Conservation (phyloP, 73 alveolate species). For the Paramecium caudatum region DNA sequence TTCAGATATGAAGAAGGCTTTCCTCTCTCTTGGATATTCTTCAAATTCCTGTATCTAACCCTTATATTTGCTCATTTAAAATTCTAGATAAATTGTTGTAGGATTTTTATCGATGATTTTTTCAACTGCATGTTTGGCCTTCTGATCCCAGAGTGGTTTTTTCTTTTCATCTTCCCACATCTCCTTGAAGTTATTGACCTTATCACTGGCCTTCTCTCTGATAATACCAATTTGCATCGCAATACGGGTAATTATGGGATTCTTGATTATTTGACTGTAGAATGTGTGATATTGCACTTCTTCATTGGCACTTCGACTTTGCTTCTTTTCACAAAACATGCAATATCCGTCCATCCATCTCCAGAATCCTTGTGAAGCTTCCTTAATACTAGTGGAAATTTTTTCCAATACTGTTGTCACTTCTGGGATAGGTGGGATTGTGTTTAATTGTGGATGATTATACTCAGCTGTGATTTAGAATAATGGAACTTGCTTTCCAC, state of each 20-base stretch:
- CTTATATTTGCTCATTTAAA: constrained; percentile 61
- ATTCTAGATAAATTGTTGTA: constrained; percentile 64
- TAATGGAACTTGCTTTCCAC: constrained; percentile 86
- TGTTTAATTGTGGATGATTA: constrained; percentile 87
- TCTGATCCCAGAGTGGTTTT: constrained; percentile 76
- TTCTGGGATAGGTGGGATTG: constrained; percentile 91
- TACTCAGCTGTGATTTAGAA: constrained; percentile 82
- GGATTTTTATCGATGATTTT: constrained; percentile 76
- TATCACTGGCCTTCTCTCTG: constrained; percentile 67
- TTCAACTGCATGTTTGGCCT: constrained; percentile 74
- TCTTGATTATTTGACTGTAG: constrained; percentile 38
- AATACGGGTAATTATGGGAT: constrained; percentile 46
- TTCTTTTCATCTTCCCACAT: constrained; percentile 41
- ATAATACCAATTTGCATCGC: constrained; percentile 60
- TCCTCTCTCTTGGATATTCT: constrained; percentile 82
- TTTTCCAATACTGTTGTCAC: constrained; percentile 85
- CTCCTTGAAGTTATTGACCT: constrained; percentile 18
- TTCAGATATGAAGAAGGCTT: constrained; percentile 80
- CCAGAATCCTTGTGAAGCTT: constrained; percentile 85
- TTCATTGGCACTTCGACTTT: constrained; percentile 66
- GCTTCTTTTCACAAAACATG: constrained; percentile 86
- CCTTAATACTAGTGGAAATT: constrained; percentile 83
- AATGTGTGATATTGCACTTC: constrained; percentile 28
- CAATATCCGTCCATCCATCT: constrained; percentile 96
- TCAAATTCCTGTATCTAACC: constrained; percentile 63